These are phyloP conservation scores for Pelargonium nanum DNA, from an alignment of 345 rosid genomes.

Conservation along the genomic window DNA sequence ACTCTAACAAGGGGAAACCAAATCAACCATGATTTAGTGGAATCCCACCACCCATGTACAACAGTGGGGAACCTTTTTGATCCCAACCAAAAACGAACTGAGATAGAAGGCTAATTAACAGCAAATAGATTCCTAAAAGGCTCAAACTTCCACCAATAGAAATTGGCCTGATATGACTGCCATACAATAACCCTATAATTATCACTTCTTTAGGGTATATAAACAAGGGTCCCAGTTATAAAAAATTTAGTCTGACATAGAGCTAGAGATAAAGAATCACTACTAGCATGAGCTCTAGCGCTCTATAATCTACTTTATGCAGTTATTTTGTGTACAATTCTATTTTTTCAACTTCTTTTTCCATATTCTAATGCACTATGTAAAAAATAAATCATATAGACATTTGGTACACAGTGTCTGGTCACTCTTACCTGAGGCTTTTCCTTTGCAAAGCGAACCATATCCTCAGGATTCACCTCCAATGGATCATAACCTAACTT, in stretches of 20 bases:
- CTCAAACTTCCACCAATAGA: no score
- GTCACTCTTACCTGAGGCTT: conserved; percentile 66
- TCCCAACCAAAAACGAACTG: neutral
- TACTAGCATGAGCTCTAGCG: neutral
- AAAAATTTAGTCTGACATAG: neutral
- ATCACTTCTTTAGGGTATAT: neutral
- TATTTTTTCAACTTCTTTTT: neutral
- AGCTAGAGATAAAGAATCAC: neutral
- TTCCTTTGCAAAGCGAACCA: conserved; percentile 93
- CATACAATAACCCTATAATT: no score
- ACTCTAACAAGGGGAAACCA: no score
- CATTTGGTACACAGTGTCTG: neutral
- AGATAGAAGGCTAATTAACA: no score
- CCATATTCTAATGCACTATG: neutral
- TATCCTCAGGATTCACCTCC: conserved; percentile 98
- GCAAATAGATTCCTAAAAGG: no score
- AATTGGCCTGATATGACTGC: no score
- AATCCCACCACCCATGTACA: neutral
- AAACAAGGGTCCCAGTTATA: neutral
- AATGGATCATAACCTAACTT: conserved; percentile 94
- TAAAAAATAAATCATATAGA: neutral
- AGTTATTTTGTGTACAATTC: neutral
- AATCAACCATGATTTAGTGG: neutral
- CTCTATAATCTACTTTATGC: no score
- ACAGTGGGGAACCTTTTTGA: neutral